These are phyloP conservation scores for Glycine latifolia DNA, from an alignment of 306 rosid species.

Conservation along the genomic window DNA sequence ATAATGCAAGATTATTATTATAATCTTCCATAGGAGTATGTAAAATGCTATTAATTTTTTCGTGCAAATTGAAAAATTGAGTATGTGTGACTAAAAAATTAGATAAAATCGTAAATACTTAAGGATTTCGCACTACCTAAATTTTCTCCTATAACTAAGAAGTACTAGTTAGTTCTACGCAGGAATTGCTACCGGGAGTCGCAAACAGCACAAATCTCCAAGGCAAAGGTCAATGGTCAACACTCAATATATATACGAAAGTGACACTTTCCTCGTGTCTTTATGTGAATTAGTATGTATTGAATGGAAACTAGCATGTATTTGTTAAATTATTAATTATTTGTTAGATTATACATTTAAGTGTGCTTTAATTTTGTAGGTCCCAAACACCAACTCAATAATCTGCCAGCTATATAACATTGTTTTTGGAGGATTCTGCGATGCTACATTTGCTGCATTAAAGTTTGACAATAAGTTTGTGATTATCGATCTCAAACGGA, in stretches of 20 bases:
- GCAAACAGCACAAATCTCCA: constrained; percentile 41
- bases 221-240: constrained; percentile 39
- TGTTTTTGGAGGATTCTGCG: neutral
- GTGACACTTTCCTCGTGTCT: neutral
- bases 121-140: no score
- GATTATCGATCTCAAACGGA: neutral
- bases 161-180: neutral
- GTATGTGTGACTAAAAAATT: no score
- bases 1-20: no score
- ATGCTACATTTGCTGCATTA: neutral
- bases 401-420: constrained; percentile 45
- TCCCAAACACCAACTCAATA: constrained; percentile 7
- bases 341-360: neutral
- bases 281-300: neutral
- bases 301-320: neutral
- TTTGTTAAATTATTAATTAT: neutral
- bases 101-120: no score
- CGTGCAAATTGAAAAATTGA: no score
- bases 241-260: neutral
- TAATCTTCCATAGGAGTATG: no score
- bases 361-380: constrained; percentile 40
- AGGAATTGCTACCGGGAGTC: neutral
- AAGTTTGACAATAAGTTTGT: neutral
- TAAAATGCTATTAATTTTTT: no score
- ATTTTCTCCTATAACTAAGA: no score